Conservation (phyloP, 1,284 basidiomycete species). For the Cryptococcus wingfieldii region DNA sequence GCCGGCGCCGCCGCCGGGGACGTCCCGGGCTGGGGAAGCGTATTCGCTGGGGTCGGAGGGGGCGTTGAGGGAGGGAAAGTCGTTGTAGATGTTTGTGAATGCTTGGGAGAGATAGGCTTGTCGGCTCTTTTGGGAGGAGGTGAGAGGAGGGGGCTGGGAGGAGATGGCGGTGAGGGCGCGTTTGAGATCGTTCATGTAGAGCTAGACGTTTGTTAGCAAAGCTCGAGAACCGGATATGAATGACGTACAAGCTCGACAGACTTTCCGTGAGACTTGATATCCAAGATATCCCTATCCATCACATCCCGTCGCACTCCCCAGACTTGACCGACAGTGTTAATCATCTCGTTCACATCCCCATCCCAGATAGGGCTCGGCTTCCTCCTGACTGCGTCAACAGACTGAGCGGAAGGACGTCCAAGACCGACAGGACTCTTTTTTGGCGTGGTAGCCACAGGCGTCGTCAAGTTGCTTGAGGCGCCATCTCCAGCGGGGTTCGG, state of each 20-base stretch:
- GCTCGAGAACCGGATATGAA: neutral
- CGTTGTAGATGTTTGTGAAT: slow-evolving; percentile 17
- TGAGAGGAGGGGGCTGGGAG: slow-evolving; percentile 18
- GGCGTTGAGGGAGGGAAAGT: slow-evolving; percentile 31
- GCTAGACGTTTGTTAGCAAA: slow-evolving; percentile 11
- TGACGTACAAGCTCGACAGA: slow-evolving; percentile 36
- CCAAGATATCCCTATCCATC: slow-evolving; percentile 32
- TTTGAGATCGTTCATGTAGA: slow-evolving; percentile 43
- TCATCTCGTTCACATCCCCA: slow-evolving; percentile 21
- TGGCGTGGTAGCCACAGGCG: neutral
- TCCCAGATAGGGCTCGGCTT: slow-evolving; percentile 32
- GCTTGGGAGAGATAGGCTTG: slow-evolving; percentile 22
- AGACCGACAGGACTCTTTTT: slow-evolving; percentile 7
- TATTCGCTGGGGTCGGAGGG: slow-evolving; percentile 20
- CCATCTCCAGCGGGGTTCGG: slow-evolving; percentile 13
- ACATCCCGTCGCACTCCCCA: slow-evolving; percentile 33
- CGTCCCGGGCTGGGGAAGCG: slow-evolving; percentile 7
- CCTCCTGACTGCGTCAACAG: slow-evolving; percentile 15
- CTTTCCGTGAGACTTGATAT: slow-evolving; percentile 23
- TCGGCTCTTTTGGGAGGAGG: slow-evolving; percentile 19
- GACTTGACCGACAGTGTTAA: slow-evolving; percentile 34
- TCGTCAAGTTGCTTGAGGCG: slow-evolving; percentile 9
- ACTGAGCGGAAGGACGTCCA: slow-evolving; percentile 8
- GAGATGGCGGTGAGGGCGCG: slow-evolving; percentile 22
- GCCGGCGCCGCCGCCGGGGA: slow-evolving; percentile 1